A percentile compares a stretch with the other conserved stretches of the same genome.
These are phyloP conservation scores for Podochytrium sp. DNA, from an alignment of 192 early-diverging fungal species.

Conservation along the genomic window DNA sequence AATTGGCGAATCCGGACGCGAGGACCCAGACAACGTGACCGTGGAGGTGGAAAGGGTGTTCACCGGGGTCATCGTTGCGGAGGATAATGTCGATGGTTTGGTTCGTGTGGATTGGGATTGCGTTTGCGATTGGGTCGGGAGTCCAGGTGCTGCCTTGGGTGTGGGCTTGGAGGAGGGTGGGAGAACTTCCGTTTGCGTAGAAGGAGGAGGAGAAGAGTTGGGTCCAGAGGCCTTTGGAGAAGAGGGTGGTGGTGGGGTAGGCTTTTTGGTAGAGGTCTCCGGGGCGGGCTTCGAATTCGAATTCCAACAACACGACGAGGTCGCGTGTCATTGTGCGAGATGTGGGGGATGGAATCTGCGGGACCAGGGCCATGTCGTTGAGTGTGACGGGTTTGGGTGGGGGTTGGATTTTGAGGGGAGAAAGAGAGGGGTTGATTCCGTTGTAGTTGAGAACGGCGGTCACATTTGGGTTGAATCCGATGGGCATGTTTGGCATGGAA, in stretches of 20 bases:
- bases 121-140: conserved; percentile 51
- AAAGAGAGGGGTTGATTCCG: not conserved
- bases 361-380: conserved; percentile 1
- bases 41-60: conserved; percentile 77
- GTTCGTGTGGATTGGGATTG: conserved; percentile 56
- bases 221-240: not conserved
- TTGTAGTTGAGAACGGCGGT: not conserved
- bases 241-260: not conserved
- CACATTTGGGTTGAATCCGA: not conserved
- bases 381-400: not conserved
- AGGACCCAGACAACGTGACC: conserved; percentile 77
- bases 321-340: too few species aligned
- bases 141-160: conserved; percentile 42
- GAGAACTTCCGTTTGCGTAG: not conserved
- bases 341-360: not conserved
- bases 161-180: not conserved
- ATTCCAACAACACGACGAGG: conserved; percentile 2
- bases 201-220: not conserved
- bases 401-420: not conserved
- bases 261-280: conserved; percentile 21
- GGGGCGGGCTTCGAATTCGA: not conserved
- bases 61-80: conserved; percentile 69
- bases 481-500: not conserved
- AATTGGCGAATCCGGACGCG: conserved; percentile 50
- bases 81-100: conserved; percentile 71